Base-by-base conservation (phyloP, 2,329 filamentous ascomycete genomes). In the Colletotrichum orchidophilum region DNA sequence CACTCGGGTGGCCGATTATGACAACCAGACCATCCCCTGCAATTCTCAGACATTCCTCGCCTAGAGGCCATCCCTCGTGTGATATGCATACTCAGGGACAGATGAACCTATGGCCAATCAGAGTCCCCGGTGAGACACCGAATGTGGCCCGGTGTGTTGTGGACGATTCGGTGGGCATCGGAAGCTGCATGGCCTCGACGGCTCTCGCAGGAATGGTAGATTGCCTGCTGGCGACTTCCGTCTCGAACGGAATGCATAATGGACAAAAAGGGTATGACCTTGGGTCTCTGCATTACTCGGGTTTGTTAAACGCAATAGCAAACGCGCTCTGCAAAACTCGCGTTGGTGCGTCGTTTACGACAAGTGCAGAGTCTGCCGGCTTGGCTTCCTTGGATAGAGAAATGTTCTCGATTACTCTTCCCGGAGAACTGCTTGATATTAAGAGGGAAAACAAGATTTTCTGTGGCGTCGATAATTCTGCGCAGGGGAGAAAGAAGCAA, bases 1-100 rank as follows among this genome's bases (percentile, higher is more conserved):
- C 66, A 65, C 70, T 7, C 33, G 49, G 59, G 60, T 72, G 70
- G 70, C 70, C 70, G 59, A 71, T 63, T 59, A 63, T 58, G 58
- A 68, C 58, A 67, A 68, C 52, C 59, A 59, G 68, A 58, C 68
- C 42, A 54, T 65, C 65, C 69, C 46, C 69, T 59, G 54, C 65
- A 71, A 71, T 63, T 60, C 59, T 71, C 66, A 72, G 70, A 72
- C 66, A 72, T 72, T 72, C 70, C 65, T 70, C 60, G 21, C 54
- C 24, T 64, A 42, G 46, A 26, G n/a, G n/a, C 59, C 39, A 70
- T 72, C 70, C 70, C 70, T 72, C 70, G 58, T 58, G 42, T 33
- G 53, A 63, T 53, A 68, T 63, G 58, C 53, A 59, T 63, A 46
- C 52, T 68, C 52, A 42, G 68, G 58, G 58, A 57, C 68, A 54